phyloP scores from a whole-genome alignment of 805 yeast genomes.

The Pichia cephalocereana region DNA sequence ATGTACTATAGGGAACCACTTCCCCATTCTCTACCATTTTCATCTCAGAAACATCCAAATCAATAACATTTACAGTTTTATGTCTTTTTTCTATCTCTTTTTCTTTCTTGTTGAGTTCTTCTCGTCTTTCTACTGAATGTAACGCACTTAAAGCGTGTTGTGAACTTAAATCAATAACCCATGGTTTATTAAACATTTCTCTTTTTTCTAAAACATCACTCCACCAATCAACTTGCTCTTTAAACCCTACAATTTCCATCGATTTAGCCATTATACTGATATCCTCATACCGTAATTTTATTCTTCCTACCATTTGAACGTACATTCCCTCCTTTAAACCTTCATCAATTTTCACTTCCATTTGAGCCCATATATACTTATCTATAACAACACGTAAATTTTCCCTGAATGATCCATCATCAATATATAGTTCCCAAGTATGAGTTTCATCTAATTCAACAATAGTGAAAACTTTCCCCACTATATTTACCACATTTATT shows the following conservation, averaged over 20 bases:
- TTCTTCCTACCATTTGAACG: neutral
- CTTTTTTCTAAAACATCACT: neutral
- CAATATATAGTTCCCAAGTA: neutral
- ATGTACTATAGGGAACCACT: neutral
- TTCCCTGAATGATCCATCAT: conserved; percentile 7
- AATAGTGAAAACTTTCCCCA: conserved; percentile 21
- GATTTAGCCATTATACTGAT: neutral
- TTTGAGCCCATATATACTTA: neutral
- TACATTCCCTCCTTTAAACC: neutral
- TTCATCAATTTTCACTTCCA: neutral
- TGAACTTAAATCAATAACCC: neutral
- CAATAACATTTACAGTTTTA: neutral
- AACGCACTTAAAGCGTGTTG: conserved; percentile 2
- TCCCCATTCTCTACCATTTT: neutral
- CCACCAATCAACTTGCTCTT: conserved; percentile 4
- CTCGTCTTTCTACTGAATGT: neutral
- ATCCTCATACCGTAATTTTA: neutral
- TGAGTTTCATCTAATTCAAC: neutral
- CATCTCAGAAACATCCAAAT: neutral
- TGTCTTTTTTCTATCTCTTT: neutral
- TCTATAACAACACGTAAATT: neutral
- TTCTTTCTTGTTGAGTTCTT: neutral
- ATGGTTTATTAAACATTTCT: neutral
- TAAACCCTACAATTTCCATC: neutral
- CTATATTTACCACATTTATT: conserved; percentile 23